Evolutionary conservation across 108 stramenopile species (phyloP).

Genomic region (Pseudonitzschia delicatissima): DNA sequence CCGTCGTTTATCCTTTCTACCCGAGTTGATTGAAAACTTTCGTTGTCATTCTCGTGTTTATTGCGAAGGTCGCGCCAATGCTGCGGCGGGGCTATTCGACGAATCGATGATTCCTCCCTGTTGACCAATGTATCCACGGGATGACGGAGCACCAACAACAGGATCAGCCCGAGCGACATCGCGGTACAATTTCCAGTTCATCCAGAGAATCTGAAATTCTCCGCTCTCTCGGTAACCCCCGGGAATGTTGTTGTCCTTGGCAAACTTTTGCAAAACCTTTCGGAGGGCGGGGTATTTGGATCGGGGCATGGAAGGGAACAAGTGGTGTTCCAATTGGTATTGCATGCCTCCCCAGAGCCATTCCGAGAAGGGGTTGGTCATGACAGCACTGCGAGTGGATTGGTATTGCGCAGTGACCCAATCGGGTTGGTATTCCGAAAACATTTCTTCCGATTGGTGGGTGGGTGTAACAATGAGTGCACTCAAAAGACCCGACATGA

Average conservation of each 20-base stretch:
- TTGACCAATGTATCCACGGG: constrained; percentile 69
- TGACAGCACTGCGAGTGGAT: constrained; percentile 89
- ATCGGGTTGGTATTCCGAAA: constrained; percentile 80
- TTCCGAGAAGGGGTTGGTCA: constrained; percentile 81
- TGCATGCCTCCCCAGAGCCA: constrained; percentile 97
- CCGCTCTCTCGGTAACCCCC: constrained; percentile 82
- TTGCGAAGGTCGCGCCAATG: not conserved
- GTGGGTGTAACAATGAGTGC: constrained; percentile 93
- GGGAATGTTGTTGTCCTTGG: constrained; percentile 87
- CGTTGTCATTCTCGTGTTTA: no score
- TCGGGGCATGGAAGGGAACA: constrained; percentile 94
- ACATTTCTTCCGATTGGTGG: constrained; percentile 90
- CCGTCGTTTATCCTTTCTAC: no score
- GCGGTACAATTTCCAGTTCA: constrained; percentile 84
- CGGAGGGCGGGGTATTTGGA: constrained; percentile 79
- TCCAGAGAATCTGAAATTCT: constrained; percentile 79
- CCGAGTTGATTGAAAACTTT: no score
- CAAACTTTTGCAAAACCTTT: constrained; percentile 78
- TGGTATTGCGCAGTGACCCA: constrained; percentile 90
- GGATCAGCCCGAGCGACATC: constrained; percentile 69
- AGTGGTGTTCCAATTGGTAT: constrained; percentile 94
- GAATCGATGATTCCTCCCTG: constrained; percentile 59
- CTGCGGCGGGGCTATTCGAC: constrained; percentile 24
- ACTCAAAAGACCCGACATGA: constrained; percentile 84
- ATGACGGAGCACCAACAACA: constrained; percentile 72